Conservation (phyloP, 495 filamentous ascomycete genomes). For the Trypethelium eluteriae region DNA sequence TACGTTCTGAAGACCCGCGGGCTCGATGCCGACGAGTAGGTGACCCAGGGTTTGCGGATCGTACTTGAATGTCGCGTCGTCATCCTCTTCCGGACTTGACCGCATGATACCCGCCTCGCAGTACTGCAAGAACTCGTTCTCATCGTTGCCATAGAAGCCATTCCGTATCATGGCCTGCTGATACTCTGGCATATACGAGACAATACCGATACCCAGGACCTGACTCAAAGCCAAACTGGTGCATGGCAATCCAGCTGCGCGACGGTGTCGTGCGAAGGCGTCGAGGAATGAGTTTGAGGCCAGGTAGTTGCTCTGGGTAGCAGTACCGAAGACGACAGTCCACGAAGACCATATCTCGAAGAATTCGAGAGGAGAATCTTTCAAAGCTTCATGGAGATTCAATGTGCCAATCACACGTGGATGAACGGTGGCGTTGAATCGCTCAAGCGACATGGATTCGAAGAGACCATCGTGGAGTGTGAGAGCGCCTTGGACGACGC, state of each 20-base stretch:
- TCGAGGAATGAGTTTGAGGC: neutral
- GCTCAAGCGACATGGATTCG: no score
- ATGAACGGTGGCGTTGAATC: neutral
- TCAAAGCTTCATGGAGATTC: neutral
- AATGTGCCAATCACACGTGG: neutral
- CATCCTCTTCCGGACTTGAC: neutral
- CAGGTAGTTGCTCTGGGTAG: neutral
- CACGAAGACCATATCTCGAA: neutral
- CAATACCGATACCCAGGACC: neutral
- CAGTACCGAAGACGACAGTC: neutral
- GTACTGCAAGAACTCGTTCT: neutral
- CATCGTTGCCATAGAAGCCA: neutral
- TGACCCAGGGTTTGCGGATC: neutral
- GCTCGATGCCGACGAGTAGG: neutral
- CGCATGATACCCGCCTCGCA: neutral
- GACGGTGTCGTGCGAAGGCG: neutral
- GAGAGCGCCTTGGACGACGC: neutral
- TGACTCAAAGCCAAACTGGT: neutral
- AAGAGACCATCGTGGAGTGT: neutral
- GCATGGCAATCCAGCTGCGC: neutral
- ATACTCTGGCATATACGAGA: neutral
- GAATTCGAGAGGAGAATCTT: neutral
- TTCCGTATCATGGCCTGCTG: neutral
- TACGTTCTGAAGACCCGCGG: neutral
- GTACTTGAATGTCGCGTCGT: no score